phyloP scores from a whole-genome alignment of 306 rosid species.

The Lithocarpus polystachyus region DNA sequence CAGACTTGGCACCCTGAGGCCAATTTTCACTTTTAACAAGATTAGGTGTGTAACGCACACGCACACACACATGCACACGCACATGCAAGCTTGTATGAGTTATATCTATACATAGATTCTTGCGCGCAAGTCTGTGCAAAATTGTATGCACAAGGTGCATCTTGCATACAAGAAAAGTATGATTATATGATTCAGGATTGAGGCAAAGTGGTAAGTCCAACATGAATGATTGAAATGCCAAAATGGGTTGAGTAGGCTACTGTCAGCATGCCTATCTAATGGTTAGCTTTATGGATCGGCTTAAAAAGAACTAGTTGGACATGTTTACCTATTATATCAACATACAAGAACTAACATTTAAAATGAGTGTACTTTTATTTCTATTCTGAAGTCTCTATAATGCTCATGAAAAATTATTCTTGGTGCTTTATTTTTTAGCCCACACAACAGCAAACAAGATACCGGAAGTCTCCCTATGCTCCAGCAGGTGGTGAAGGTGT shows the following conservation, averaged over 20 bases:
- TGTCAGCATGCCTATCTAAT: neutral
- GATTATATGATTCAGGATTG: neutral
- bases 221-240: neutral
- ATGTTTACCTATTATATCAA: neutral
- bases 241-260: neutral
- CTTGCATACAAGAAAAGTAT: neutral
- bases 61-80: too few species aligned
- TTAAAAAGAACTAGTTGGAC: neutral
- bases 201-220: neutral
- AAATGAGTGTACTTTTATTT: neutral
- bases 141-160: neutral
- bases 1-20: too few species aligned
- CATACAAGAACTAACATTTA: neutral
- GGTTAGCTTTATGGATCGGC: neutral
- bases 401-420: constrained; percentile 5
- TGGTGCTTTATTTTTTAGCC: constrained; percentile 52
- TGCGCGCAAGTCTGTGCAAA: neutral
- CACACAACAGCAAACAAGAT: constrained; percentile 91
- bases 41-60: too few species aligned
- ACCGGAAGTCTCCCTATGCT: constrained; percentile 89
- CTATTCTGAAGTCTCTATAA: neutral
- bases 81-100: too few species aligned
- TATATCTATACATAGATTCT: too few species aligned
- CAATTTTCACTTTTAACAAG: too few species aligned
- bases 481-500: constrained; percentile 82